These are phyloP conservation scores for Nasturtium officinale DNA, from an alignment of 345 rosid genomes.

Conservation along the genomic window DNA sequence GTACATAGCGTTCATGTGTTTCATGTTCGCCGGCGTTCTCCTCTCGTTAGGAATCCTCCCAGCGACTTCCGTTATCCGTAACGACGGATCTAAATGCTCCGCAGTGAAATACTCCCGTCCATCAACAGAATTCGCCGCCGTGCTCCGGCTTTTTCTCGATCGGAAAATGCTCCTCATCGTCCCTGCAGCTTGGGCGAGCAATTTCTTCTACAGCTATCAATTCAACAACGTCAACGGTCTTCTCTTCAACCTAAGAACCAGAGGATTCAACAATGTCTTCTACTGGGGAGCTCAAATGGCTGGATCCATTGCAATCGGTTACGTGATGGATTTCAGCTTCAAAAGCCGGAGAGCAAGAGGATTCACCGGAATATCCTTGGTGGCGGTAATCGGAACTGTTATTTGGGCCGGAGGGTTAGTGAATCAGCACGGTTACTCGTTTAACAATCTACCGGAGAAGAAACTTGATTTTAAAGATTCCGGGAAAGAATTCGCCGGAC, in stretches of 20 bases:
- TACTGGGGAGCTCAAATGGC: constrained; percentile 96
- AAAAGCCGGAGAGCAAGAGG: constrained; percentile 70
- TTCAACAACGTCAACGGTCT: constrained; percentile 75
- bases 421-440: constrained; percentile 59
- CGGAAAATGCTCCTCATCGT: constrained; percentile 75
- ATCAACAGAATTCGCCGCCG: constrained; percentile 49
- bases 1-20: constrained; percentile 77
- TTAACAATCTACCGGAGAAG: constrained; percentile 35
- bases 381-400: constrained; percentile 59
- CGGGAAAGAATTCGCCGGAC: constrained; percentile 60
- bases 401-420: constrained; percentile 91
- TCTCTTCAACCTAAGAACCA: constrained; percentile 71
- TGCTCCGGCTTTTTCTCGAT: constrained; percentile 51
- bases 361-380: constrained; percentile 63
- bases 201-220: constrained; percentile 83
- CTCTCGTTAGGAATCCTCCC: constrained; percentile 63
- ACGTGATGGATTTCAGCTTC: constrained; percentile 77
- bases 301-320: constrained; percentile 75
- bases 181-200: constrained; percentile 92
- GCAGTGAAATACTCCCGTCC: constrained; percentile 53
- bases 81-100: constrained; percentile 64
- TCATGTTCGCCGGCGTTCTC: constrained; percentile 65
- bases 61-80: constrained; percentile 52
- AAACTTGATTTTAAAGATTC: constrained; percentile 78
- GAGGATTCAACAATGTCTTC: constrained; percentile 86